Evolutionary conservation across 108 stramenopile species (phyloP).

Genomic region (Pseudonitzschia multiseries): DNA sequence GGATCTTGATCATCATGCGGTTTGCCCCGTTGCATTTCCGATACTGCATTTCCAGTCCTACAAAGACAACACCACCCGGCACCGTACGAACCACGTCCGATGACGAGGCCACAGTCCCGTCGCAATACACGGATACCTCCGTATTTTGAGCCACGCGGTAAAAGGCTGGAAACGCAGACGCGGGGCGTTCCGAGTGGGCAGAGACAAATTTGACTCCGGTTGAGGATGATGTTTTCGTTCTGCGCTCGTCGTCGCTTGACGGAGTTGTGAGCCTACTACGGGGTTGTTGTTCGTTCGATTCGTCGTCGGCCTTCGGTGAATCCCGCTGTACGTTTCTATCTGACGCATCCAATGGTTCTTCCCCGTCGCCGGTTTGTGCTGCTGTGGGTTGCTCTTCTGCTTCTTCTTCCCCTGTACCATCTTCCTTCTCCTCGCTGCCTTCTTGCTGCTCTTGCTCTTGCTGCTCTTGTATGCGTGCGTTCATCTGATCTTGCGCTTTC

Average conservation of each 20-base stretch:
- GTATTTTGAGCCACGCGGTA: conserved; percentile 33
- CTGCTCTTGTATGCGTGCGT: conserved; percentile 15
- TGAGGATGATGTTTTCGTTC: background rate
- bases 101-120: conserved; percentile 9
- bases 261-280: background rate
- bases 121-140: conserved; percentile 36
- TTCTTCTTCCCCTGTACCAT: background rate
- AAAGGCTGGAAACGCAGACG: conserved; percentile 45
- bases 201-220: background rate
- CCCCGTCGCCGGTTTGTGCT: conserved; percentile 13
- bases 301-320: background rate
- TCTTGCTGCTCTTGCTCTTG: conserved; percentile 8
- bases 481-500: conserved; percentile 10
- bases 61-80: conserved; percentile 31
- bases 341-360: background rate
- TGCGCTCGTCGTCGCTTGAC: background rate
- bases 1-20: conserved; percentile 37
- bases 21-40: conserved; percentile 16
- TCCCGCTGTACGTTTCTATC: background rate
- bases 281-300: background rate
- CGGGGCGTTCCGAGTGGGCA: conserved; percentile 13
- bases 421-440: conserved; percentile 18
- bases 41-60: conserved; percentile 27
- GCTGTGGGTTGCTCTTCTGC: background rate
- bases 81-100: conserved; percentile 27